Base-by-base conservation (phyloP, 352 stramenopile genomes). In the Globisporangium middletonii region DNA sequence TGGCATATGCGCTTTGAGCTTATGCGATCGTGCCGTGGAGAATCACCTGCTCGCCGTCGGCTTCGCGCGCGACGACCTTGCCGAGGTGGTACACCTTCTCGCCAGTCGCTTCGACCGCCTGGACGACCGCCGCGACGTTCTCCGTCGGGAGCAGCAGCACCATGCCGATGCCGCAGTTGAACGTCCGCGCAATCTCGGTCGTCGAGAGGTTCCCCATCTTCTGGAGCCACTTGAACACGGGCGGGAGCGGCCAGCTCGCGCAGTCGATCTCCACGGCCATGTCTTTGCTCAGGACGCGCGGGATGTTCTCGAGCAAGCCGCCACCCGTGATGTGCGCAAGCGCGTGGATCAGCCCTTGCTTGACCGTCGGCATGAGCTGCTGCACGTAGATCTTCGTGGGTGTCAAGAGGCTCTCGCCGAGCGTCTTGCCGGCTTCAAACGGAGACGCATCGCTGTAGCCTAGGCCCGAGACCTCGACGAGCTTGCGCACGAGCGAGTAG, bases 141-240 rank as follows among this genome's bases (percentile, higher is more conserved):
- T 89, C 85, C 43, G 86, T 71, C 18, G 92, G 80, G 28, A 99
- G 73, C 54, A 99, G 94, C 27, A 99, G 70, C 38, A 99, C 92
- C 95, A 99, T 99, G 59, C 97, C 97, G 69, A 99, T 95, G 59
- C 97, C 97, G 73, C 94, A 98, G 75, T 99, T 99, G 77, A 99
- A 99, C 52, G 97, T 99, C 50, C 96, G 83, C 16, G 97, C 80
- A 65, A 99, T 89, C 78, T 99, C 97, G 27, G 79, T 74, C 63
- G 98, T 95, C 49, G 95, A 94, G 16, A 99, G 72, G 71, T 93
- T 92, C 46, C 85, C 88, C 55, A 79, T 71, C 72, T 95, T 72
- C 69, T 98, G 92, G 67, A 99, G 84, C 97, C 97, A 99, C 71
- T 97, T 93, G 78, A 99, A 99, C 37, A 99, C 94, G 49, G 83